Conservation (phyloP, 1,284 basidiomycete species). For the Veloboletus limbatus region DNA sequence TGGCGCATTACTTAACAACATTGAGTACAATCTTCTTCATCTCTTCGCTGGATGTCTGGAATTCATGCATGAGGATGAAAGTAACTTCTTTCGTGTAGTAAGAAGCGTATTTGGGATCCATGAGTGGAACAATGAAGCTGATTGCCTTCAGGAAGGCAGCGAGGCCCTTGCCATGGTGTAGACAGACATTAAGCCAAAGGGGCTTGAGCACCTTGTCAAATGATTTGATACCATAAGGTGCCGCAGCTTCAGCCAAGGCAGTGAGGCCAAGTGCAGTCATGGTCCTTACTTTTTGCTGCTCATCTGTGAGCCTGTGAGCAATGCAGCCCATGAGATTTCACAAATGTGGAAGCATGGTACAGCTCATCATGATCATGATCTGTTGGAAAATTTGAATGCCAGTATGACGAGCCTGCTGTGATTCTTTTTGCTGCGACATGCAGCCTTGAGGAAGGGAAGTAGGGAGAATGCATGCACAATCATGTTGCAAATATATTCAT, state of each 20-base stretch:
- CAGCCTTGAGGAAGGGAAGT: slow-evolving; percentile 96
- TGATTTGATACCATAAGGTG: slow-evolving; percentile 99
- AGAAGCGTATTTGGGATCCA: slow-evolving; percentile 98
- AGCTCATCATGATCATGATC: slow-evolving; percentile 99
- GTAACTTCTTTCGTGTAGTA: slow-evolving; percentile 98
- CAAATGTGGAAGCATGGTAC: slow-evolving; percentile 96
- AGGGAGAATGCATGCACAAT: slow-evolving; percentile 98
- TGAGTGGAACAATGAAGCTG: slow-evolving; percentile 98
- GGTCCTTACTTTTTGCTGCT: slow-evolving; percentile 98
- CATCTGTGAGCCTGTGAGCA: slow-evolving; percentile 93
- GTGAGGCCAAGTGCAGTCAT: slow-evolving; percentile 99
- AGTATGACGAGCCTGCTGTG: slow-evolving; percentile 99
- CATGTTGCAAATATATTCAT: slow-evolving; percentile 99
- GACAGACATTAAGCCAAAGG: slow-evolving; percentile 95
- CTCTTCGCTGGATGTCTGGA: slow-evolving; percentile 99
- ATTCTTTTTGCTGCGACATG: slow-evolving; percentile 98
- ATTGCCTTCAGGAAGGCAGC: slow-evolving; percentile 99
- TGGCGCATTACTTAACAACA: slow-evolving; percentile 98
- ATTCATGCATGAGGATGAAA: slow-evolving; percentile 97
- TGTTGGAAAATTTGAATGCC: slow-evolving; percentile 99
- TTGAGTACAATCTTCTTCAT: slow-evolving; percentile 99
- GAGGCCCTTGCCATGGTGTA: slow-evolving; percentile 96
- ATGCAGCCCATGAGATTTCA: slow-evolving; percentile 97
- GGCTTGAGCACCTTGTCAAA: slow-evolving; percentile 99
- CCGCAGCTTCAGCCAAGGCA: slow-evolving; percentile 94